Evolutionary conservation across 257 asterid species (phyloP), one percentile per base, ranked within the genome.

Genomic region (Petunia secreta): DNA sequence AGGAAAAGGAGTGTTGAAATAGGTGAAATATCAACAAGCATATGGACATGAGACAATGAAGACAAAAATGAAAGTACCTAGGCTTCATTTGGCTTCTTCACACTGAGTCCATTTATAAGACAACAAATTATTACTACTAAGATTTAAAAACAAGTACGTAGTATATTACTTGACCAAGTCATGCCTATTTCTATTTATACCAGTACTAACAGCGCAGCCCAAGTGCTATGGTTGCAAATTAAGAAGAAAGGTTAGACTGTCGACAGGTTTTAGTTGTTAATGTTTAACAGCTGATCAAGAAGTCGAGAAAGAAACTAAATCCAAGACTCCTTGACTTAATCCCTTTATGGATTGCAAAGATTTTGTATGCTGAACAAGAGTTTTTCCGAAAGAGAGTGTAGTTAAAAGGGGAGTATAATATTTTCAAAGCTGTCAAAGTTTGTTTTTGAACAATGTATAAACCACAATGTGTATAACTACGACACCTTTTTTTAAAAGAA

Each of bases 291-390:
- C n/a, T 43, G 57, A 68, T 68, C 57, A 68, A n/a, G 15, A 0
- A 69, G 10, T 16, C 25, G 77, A 46, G 58, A 69, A 69, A 36
- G 77, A 5, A 69, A 25, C 43, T 69, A 16, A 69, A 71, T 53
- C 25, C 4, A 1, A 34, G 76, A 69, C 58, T 44, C 76, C 54
- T 46, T 38, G 71, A 40, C 41, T 3, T 6, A 62, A 9, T 62
- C 67, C 36, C 8, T 5, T 25, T 60, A 34, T 10, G 11, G 43
- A 11, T 63, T 36, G 34, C 15, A 36, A 8, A 62, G 25, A 36
- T 8, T 36, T 60, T 62, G 41, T 62, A 41, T 8, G 67, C 3
- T 62, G 41, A 62, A 34, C 11, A 59, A 39, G 25, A 7, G 54
- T 57, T 59, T 59, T 5, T 5, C 6, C 38, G 34, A 59, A 5